These are phyloP conservation scores for Coniophora puteana DNA, from an alignment of 1,284 basidiomycete species.

Conservation along the genomic window DNA sequence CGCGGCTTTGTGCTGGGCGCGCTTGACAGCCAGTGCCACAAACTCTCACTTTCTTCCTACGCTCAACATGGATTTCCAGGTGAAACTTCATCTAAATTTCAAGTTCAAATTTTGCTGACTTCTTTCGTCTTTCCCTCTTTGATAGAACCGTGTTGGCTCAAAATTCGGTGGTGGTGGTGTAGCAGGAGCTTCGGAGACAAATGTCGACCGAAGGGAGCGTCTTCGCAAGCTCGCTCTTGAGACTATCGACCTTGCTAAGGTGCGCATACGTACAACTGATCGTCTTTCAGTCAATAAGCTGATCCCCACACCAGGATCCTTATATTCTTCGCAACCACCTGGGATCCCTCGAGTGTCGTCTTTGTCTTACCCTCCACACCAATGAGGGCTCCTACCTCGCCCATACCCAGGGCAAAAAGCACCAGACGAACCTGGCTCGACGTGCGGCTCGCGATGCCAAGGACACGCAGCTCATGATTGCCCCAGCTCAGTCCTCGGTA, in stretches of 20 bases:
- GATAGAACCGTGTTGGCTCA: constrained; percentile 88
- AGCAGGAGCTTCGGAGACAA: constrained; percentile 88
- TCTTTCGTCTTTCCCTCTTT: constrained; percentile 3
- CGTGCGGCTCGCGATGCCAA: constrained; percentile 95
- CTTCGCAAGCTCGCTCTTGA: constrained; percentile 93
- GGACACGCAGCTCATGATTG: constrained; percentile 84
- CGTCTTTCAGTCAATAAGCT: constrained; percentile 6
- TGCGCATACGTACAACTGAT: constrained; percentile 32
- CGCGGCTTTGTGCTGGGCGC: too few species aligned
- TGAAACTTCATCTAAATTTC: too few species aligned
- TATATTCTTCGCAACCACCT: constrained; percentile 99
- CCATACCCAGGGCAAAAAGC: constrained; percentile 99
- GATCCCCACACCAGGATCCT: constrained; percentile 67
- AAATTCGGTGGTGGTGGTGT: constrained; percentile 97
- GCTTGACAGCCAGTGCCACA: too few species aligned
- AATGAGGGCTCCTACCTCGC: constrained; percentile 99
- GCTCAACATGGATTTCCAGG: too few species aligned
- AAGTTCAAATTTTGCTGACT: neutral
- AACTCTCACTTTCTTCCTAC: too few species aligned
- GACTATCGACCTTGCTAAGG: constrained; percentile 95
- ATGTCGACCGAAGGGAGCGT: constrained; percentile 94
- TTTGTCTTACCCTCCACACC: constrained; percentile 96
- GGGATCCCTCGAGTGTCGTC: constrained; percentile 94
- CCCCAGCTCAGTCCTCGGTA: constrained; percentile 70
- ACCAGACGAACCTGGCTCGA: constrained; percentile 96